Percentiles rank a stretch among this genome's conserved stretches.
phyloP scores from a whole-genome alignment of 257 asterid species.

The Petunia secreta region DNA sequence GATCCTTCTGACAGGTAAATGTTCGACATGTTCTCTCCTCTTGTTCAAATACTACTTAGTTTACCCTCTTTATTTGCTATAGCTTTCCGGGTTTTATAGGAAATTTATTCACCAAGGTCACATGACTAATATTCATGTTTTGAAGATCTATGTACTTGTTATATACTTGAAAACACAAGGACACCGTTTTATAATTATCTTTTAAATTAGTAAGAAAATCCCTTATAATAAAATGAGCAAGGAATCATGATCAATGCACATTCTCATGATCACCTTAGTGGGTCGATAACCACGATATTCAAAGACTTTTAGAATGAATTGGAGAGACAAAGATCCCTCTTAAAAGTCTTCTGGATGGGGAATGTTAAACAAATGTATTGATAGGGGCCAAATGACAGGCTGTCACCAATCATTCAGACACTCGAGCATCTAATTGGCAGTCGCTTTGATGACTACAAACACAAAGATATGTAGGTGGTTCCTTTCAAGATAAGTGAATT shows the following conservation, averaged over 20 bases:
- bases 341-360: neutral
- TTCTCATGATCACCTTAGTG: neutral
- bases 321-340: neutral
- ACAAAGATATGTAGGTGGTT: no score
- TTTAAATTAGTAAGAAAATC: neutral
- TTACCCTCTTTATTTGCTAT: constrained; percentile 8
- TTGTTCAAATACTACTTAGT: constrained; percentile 29
- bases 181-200: neutral
- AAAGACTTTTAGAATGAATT: neutral
- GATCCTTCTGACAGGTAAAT: constrained; percentile 97
- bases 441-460: no score
- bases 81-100: neutral
- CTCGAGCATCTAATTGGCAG: no score
- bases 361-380: neutral
- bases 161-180: neutral
- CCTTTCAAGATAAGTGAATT: no score
- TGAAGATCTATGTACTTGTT: no score
- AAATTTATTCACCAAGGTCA: constrained; percentile 4
- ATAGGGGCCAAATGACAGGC: no score
- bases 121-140: neutral
- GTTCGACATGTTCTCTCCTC: constrained; percentile 23
- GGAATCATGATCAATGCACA: no score
- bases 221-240: no score
- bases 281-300: neutral
- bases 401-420: no score